phyloP scores from a whole-genome alignment of 2,329 filamentous ascomycete genomes.

The Exophiala calicioides region DNA sequence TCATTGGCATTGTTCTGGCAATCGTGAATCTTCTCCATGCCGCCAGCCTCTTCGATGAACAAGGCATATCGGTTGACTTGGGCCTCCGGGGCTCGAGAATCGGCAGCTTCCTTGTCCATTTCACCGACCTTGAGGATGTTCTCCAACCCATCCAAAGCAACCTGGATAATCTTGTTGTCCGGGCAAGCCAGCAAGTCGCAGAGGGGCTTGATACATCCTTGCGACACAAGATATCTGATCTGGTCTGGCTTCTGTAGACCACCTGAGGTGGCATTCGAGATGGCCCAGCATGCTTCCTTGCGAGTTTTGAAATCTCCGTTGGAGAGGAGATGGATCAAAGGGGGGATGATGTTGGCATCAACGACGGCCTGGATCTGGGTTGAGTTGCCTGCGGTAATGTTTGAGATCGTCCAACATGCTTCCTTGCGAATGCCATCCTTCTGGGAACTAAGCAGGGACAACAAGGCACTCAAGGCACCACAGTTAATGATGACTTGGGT shows the following conservation, averaged over 20 bases:
- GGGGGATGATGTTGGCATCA: slow-evolving; percentile 94
- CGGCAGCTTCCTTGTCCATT: slow-evolving; percentile 90
- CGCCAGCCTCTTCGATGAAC: slow-evolving; percentile 97
- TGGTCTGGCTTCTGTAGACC: slow-evolving; percentile 98
- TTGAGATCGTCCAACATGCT: slow-evolving; percentile 99
- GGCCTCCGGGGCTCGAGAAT: slow-evolving; percentile 64
- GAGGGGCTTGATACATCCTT: slow-evolving; percentile 95
- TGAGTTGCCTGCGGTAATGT: slow-evolving; percentile 97
- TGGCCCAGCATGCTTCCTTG: slow-evolving; percentile 99
- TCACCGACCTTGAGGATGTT: slow-evolving; percentile 99
- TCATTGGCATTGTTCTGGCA: slow-evolving; percentile 99
- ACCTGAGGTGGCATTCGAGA: slow-evolving; percentile 96
- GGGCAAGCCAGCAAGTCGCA: slow-evolving; percentile 94
- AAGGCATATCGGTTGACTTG: slow-evolving; percentile 94
- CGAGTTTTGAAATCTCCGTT: slow-evolving; percentile 99
- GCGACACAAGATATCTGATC: slow-evolving; percentile 89
- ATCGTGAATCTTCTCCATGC: slow-evolving; percentile 99
- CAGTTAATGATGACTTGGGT: slow-evolving; percentile 99
- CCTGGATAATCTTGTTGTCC: slow-evolving; percentile 99
- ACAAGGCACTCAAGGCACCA: slow-evolving; percentile 84
- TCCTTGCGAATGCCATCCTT: slow-evolving; percentile 99
- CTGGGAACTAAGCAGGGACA: slow-evolving; percentile 90
- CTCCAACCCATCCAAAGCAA: slow-evolving; percentile 94
- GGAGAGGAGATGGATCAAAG: slow-evolving; percentile 90
- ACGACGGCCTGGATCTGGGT: slow-evolving; percentile 96